Percentiles rank a stretch among this genome's conserved stretches.
These are phyloP conservation scores for Rhodotorula sp. DNA, from an alignment of 1,284 basidiomycete species.

Conservation along the genomic window DNA sequence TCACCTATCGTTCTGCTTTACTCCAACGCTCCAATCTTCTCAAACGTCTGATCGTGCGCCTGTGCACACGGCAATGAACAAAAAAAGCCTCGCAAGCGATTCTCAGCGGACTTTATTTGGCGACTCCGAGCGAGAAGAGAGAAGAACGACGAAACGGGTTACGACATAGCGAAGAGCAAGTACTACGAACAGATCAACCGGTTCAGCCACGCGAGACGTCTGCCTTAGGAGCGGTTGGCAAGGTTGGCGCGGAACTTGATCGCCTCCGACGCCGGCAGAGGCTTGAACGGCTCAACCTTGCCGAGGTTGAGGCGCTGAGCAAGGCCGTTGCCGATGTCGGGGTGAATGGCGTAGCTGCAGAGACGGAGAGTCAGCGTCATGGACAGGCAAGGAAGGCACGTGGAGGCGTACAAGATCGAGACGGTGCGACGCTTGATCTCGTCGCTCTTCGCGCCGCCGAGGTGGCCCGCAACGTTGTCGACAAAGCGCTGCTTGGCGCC, in stretches of 20 bases:
- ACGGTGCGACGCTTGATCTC: constrained; percentile 69
- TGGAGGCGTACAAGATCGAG: constrained; percentile 22
- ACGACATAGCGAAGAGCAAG: background rate
- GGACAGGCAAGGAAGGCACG: background rate
- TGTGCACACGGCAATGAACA: background rate
- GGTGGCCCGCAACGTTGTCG: constrained; percentile 73
- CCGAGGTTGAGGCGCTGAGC: constrained; percentile 67
- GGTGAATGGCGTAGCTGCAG: constrained; percentile 68
- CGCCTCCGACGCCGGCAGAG: constrained; percentile 55
- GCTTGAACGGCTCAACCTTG: constrained; percentile 46
- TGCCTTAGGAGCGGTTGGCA: background rate
- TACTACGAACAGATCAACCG: background rate
- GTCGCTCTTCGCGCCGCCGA: constrained; percentile 65
- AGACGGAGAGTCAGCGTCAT: constrained; percentile 11
- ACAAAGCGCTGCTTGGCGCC: constrained; percentile 68
- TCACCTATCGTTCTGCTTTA: no score
- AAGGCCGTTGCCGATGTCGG: constrained; percentile 69
- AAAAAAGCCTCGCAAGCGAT: background rate
- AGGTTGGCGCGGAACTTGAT: constrained; percentile 56
- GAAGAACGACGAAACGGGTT: background rate
- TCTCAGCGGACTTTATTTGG: no score
- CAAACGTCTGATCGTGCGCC: no score
- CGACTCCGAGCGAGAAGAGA: background rate
- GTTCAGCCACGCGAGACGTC: background rate
- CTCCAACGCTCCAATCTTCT: no score